A percentile compares a stretch with the other conserved stretches of the same genome.
Conservation (phyloP, 176 grass and related monocot genomes). For the Zea mays region Zm-B73-REFERENCE-NAM-5.0 NC_050104.1:158877501-158878000, state of each 20-base stretch:
- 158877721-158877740: conserved; percentile 96
- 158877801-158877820: conserved; percentile 83
- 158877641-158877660: not conserved
- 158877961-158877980: conserved; percentile 95
- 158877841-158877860: conserved; percentile 96
- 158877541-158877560: conserved; percentile 64
- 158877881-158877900: conserved; percentile 86
- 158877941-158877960: conserved; percentile 93
- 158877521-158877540: conserved; percentile 47
- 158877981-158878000: conserved; percentile 69
- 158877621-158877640: not conserved
- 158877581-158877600: conserved; percentile 48
- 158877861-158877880: conserved; percentile 96
- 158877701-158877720: conserved; percentile 85
- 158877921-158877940: conserved; percentile 85
- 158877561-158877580: conserved; percentile 88
- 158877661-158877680: not conserved
- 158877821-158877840: conserved; percentile 77
- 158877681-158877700: not conserved
- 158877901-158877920: conserved; percentile 98
- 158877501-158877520: conserved; percentile 31
- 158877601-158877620: not conserved
- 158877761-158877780: conserved; percentile 83
- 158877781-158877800: conserved; percentile 92
- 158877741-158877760: conserved; percentile 94